Base-by-base conservation (phyloP, 352 stramenopile species). In the Phytophthora pistaciae region DNA sequence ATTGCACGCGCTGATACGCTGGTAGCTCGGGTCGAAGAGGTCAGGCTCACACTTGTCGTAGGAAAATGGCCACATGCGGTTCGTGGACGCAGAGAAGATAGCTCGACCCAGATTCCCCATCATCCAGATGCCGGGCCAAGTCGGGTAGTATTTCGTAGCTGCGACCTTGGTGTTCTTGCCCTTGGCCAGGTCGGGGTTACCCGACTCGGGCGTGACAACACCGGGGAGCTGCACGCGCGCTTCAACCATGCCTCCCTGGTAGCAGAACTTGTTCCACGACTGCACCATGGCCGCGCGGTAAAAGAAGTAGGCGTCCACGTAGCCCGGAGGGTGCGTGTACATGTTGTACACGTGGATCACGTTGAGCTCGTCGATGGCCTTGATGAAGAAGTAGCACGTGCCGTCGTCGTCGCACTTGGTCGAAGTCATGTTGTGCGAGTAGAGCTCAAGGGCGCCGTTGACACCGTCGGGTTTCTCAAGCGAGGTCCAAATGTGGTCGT, bases 31-130 rank as follows among this genome's bases (percentile, higher is more conserved):
- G 8, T 78, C 77, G 38, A 93, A 90, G 0, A 85, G 55, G 2
- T 82, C 72, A 0, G 75, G 69, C 61, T 99, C 86, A 60, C 97
- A 99, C 42, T 80, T 79, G 62, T 99, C 75, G 71, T 98, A 99
- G 31, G 89, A 98, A 83, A 95, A 99, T 1, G 97, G 97, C 97
- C 97, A 99, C 68, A 99, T 95, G 63, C 96, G 95, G 61, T 97
- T 97, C 16, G 94, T 98, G 1, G 90, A 98, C 0, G 83, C 89
- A 48, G 96, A 97, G 74, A 99, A 99, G 20, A 98, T 98, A 2
- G 96, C 95, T n/a, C 97, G 78, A 14, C 93, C 96, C 1, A 99
- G 79, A 82, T 99, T 99, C 7, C 97, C 97, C 54, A 99, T 78
- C 66, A 99, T 85, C 97, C 97, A 99, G 58, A 99, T 93, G 18